phyloP scores from a whole-genome alignment of 805 yeast genomes.

The Kuraishia ogatae region DNA sequence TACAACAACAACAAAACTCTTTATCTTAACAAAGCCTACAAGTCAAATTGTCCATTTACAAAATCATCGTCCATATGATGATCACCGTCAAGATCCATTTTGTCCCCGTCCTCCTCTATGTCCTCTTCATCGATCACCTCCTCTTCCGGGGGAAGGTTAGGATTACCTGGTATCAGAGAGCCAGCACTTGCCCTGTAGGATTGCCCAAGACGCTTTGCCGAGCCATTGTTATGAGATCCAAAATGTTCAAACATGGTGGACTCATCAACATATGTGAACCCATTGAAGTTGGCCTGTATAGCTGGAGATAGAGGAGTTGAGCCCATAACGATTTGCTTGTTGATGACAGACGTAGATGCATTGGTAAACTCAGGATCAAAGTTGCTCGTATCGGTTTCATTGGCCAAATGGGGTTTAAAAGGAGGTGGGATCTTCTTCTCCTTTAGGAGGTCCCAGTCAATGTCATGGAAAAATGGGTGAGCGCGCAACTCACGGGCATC shows the following conservation, averaged over 20 bases:
- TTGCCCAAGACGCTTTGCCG: slow-evolving; percentile 26
- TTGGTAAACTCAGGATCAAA: slow-evolving; percentile 97
- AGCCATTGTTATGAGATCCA: slow-evolving; percentile 22
- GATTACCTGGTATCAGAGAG: slow-evolving; percentile 72
- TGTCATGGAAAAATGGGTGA: slow-evolving; percentile 85
- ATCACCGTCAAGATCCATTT: slow-evolving; percentile 41
- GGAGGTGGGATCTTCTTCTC: slow-evolving; percentile 91
- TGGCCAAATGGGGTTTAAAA: slow-evolving; percentile 84
- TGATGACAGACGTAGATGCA: slow-evolving; percentile 78
- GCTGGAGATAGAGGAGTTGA: slow-evolving; percentile 89
- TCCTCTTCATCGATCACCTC: slow-evolving; percentile 73
- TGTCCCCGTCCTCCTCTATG: slow-evolving; percentile 31
- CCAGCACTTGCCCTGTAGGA: slow-evolving; percentile 45
- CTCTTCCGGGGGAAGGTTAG: slow-evolving; percentile 74
- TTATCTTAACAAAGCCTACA: slow-evolving; percentile 30
- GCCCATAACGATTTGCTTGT: slow-evolving; percentile 53
- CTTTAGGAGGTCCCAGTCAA: slow-evolving; percentile 79
- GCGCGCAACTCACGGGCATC: slow-evolving; percentile 91
- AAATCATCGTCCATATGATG: slow-evolving; percentile 57
- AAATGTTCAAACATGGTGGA: slow-evolving; percentile 86
- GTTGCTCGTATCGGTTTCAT: slow-evolving; percentile 92
- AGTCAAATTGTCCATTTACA: slow-evolving; percentile 84
- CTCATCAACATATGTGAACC: slow-evolving; percentile 94
- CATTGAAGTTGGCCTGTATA: slow-evolving; percentile 92
- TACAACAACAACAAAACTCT: neutral